These are phyloP conservation scores for Sugiyamaella neomexicana DNA, from an alignment of 1,139 yeast genomes.

Conservation along the genomic window DNA sequence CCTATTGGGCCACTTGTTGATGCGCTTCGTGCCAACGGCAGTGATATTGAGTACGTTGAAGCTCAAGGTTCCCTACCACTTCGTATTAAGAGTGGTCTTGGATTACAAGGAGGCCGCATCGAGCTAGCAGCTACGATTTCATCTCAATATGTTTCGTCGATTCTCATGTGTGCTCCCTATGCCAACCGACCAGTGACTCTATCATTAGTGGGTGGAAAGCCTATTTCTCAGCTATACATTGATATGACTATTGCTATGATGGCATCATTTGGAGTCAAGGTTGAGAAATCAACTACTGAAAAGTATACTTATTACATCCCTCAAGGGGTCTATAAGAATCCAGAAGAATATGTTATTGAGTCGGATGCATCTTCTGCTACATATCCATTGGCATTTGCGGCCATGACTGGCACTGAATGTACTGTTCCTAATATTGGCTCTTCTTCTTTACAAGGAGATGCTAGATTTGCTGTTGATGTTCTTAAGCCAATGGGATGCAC, in stretches of 20 bases:
- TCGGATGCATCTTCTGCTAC: conserved; percentile 99
- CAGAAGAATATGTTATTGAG: conserved; percentile 82
- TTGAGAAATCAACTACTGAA: conserved; percentile 68
- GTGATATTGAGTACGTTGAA: conserved; percentile 68
- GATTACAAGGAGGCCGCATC: conserved; percentile 85
- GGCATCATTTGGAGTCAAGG: conserved; percentile 83
- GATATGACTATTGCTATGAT: conserved; percentile 98
- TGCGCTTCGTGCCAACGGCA: conserved; percentile 80
- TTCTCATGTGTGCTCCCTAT: conserved; percentile 97
- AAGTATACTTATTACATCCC: conserved; percentile 89
- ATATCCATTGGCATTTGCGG: conserved; percentile 96
- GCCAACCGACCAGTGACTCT: conserved; percentile 86
- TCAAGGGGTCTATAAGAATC: conserved; percentile 74
- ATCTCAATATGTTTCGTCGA: conserved; percentile 95
- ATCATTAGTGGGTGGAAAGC: conserved; percentile 91
- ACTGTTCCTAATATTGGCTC: conserved; percentile 95
- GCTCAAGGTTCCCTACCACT: conserved; percentile 84
- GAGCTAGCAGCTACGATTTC: conserved; percentile 95
- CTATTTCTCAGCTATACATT: conserved; percentile 91
- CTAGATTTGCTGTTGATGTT: conserved; percentile 92
- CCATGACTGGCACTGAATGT: conserved; percentile 91
- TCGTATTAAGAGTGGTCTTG: conserved; percentile 64
- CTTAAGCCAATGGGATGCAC: conserved; percentile 92
- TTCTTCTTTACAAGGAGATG: conserved; percentile 93
- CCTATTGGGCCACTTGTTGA: conserved; percentile 97